A percentile compares a stretch with the other conserved stretches of the same genome.
phyloP scores from a whole-genome alignment of 306 rosid species.

The Cicer arietinum region DNA sequence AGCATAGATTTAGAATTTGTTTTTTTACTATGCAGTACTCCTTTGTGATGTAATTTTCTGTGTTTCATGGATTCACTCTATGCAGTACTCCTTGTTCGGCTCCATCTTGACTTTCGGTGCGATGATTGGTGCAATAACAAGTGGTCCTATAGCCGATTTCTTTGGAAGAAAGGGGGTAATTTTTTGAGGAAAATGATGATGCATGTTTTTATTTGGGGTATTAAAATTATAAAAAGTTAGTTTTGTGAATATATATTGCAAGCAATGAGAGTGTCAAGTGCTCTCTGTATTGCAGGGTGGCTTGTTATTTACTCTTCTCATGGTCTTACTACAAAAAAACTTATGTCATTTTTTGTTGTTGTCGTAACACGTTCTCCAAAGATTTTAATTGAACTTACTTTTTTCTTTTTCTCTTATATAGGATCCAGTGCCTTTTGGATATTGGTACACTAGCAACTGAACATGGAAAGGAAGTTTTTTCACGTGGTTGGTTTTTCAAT shows the following conservation, averaged over 20 bases:
- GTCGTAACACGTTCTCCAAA: slow-evolving; percentile 10
- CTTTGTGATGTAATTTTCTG: slow-evolving; percentile 19
- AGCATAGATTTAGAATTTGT: background rate
- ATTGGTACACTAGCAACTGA: slow-evolving; percentile 93
- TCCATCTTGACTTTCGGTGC: slow-evolving; percentile 95
- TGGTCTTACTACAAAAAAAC: slow-evolving; percentile 49
- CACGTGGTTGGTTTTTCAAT: slow-evolving; percentile 64
- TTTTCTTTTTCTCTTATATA: slow-evolving; percentile 37
- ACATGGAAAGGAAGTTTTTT: slow-evolving; percentile 95
- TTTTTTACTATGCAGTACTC: background rate
- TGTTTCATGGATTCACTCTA: background rate
- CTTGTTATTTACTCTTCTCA: slow-evolving; percentile 78
- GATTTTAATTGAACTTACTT: slow-evolving; percentile 18
- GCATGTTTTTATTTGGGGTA: slow-evolving; percentile 7
- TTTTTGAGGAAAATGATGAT: slow-evolving; percentile 33
- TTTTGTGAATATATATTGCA: slow-evolving; percentile 50
- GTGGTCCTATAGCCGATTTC: slow-evolving; percentile 75
- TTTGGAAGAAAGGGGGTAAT: slow-evolving; percentile 87
- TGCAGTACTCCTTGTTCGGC: slow-evolving; percentile 89
- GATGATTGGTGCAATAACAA: slow-evolving; percentile 94
- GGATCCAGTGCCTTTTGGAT: slow-evolving; percentile 72
- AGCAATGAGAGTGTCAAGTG: slow-evolving; percentile 87
- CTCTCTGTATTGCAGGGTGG: slow-evolving; percentile 81
- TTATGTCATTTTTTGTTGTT: background rate
- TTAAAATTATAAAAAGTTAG: slow-evolving; percentile 8